Evolutionary conservation across 352 stramenopile species (phyloP).

Genomic region (Globisporangium lucens): DNA sequence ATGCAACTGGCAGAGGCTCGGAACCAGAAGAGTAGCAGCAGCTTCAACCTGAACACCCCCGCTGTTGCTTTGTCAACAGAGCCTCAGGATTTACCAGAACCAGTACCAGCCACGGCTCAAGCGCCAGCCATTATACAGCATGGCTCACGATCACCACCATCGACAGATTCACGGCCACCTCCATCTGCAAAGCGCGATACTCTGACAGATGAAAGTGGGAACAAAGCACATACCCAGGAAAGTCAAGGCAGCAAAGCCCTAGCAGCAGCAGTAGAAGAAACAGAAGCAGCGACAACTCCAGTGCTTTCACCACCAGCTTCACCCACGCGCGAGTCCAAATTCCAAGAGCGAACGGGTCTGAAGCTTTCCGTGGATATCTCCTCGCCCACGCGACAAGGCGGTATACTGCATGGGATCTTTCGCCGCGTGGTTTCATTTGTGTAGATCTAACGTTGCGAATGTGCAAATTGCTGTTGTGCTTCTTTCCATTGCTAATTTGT

Average conservation of each 20-base stretch:
- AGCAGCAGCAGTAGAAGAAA: not conserved
- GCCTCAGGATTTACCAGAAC: not conserved
- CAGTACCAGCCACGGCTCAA: not conserved
- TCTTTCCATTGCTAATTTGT: not conserved
- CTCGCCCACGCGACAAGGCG: constrained; percentile 36
- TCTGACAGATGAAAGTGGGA: not conserved
- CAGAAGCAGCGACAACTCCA: not conserved
- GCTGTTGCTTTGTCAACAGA: not conserved
- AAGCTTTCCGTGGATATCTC: constrained; percentile 52
- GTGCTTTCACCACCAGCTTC: constrained; percentile 15
- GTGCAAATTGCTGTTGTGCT: too few relatives aligned
- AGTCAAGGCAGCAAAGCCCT: too few relatives aligned
- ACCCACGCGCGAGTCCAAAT: constrained; percentile 36
- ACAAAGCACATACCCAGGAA: not conserved
- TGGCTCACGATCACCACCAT: not conserved
- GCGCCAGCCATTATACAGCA: not conserved
- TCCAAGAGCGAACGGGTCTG: constrained; percentile 45
- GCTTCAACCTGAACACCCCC: not conserved
- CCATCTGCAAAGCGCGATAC: not conserved
- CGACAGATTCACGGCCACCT: not conserved
- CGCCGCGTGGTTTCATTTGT: too few relatives aligned
- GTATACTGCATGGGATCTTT: constrained; percentile 16
- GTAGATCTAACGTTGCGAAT: too few relatives aligned
- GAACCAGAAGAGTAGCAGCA: constrained; percentile 21
- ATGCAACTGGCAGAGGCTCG: constrained; percentile 40